These are phyloP conservation scores for Calendula officinalis DNA, from an alignment of 129 eudicot species.

Conservation along the genomic window DNA sequence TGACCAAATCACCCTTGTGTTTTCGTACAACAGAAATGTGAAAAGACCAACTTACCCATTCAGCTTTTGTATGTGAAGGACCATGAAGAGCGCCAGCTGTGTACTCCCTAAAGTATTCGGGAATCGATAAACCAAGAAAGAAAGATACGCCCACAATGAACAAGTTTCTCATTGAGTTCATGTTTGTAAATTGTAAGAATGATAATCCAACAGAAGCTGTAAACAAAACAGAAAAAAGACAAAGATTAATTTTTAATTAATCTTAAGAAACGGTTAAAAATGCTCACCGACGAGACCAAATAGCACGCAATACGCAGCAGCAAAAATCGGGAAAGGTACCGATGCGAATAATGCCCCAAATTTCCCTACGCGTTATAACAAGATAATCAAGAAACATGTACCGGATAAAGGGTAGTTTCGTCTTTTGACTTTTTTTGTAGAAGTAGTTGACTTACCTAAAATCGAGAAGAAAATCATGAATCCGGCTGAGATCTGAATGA, in stretches of 20 bases:
- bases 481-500: conserved; percentile 91
- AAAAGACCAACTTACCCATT: conserved; percentile 62
- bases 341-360: conserved; percentile 97
- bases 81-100: conserved; percentile 68
- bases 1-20: not conserved
- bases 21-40: no score
- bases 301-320: conserved; percentile 81
- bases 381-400: conserved; percentile 7
- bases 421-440: not conserved
- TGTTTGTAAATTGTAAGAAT: conserved; percentile 83
- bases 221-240: no score
- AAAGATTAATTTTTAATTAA: not conserved
- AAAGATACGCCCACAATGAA: conserved; percentile 80
- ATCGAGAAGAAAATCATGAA: conserved; percentile 96
- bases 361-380: conserved; percentile 48
- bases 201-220: conserved; percentile 94
- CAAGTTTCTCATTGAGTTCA: conserved; percentile 92
- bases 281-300: conserved; percentile 89
- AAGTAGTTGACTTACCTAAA: conserved; percentile 43
- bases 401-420: not conserved
- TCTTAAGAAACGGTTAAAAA: not conserved
- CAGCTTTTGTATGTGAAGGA: conserved; percentile 86
- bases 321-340: conserved; percentile 84
- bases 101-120: conserved; percentile 89
- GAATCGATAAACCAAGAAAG: conserved; percentile 85